These are phyloP conservation scores for Yarrowia hollandica DNA, from an alignment of 805 yeast genomes.

Conservation along the genomic window DNA sequence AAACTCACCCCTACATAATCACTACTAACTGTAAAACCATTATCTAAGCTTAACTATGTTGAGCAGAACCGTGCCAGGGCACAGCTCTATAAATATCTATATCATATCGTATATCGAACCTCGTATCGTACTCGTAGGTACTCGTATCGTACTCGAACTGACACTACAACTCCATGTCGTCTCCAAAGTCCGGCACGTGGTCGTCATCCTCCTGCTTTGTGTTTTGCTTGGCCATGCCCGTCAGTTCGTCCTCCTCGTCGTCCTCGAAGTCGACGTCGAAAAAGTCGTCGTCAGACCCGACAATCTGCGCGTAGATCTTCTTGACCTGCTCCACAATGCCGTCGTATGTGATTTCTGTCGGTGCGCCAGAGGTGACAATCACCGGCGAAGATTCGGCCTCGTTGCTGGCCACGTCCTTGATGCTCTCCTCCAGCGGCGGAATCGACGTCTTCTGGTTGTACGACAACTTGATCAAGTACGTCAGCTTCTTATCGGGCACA, in stretches of 20 bases:
- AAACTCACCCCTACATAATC: too few species aligned
- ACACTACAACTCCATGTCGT: constrained; percentile 38
- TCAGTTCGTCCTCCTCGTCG: constrained; percentile 59
- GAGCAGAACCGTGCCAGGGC: background rate
- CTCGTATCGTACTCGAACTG: too few species aligned
- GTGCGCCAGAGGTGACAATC: constrained; percentile 13
- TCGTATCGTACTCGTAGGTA: background rate
- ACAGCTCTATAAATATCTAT: constrained; percentile 15
- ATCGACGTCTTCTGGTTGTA: constrained; percentile 51
- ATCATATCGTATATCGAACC: constrained; percentile 1
- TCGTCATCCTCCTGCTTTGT: constrained; percentile 29
- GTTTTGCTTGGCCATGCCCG: constrained; percentile 21
- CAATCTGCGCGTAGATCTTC: constrained; percentile 69
- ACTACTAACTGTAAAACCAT: too few species aligned
- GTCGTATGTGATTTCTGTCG: constrained; percentile 77
- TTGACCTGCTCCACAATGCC: constrained; percentile 84
- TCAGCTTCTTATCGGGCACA: constrained; percentile 73
- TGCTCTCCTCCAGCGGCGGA: constrained; percentile 26
- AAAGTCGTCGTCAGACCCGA: constrained; percentile 94
- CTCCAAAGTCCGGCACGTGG: constrained; percentile 36
- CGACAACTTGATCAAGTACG: constrained; percentile 59
- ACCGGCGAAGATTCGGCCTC: background rate
- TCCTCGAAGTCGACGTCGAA: constrained; percentile 96
- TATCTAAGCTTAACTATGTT: background rate
- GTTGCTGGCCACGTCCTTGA: constrained; percentile 13